These are phyloP conservation scores for Lentinula sp. DNA, from an alignment of 768 basidiomycete genomes.

Conservation along the genomic window DNA sequence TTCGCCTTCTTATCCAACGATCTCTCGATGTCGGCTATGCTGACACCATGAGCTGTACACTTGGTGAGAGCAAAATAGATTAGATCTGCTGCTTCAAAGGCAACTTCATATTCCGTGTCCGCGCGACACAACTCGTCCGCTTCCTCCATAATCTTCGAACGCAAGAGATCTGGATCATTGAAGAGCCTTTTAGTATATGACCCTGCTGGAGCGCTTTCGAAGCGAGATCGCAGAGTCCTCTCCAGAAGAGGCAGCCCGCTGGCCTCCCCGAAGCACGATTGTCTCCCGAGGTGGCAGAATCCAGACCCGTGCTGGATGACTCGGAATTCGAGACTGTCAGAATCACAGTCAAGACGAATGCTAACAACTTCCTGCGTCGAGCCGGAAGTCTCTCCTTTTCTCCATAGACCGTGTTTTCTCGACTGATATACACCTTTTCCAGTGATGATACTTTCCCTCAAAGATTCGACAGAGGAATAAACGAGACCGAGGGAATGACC, in stretches of 20 bases:
- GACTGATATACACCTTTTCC: slow-evolving; percentile 96
- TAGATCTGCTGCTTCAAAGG: slow-evolving; percentile 94
- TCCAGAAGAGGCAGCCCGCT: slow-evolving; percentile 82
- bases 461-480: slow-evolving; percentile 86
- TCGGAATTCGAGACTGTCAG: slow-evolving; percentile 85
- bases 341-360: slow-evolving; percentile 88
- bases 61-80: slow-evolving; percentile 87
- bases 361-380: slow-evolving; percentile 83
- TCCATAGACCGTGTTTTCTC: slow-evolving; percentile 92
- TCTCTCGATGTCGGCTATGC: slow-evolving; percentile 74
- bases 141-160: slow-evolving; percentile 96
- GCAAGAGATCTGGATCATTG: slow-evolving; percentile 71
- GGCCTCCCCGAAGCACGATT: slow-evolving; percentile 84
- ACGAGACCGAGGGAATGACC: slow-evolving; percentile 86
- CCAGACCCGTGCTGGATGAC: slow-evolving; percentile 88
- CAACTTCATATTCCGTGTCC: slow-evolving; percentile 70
- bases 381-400: slow-evolving; percentile 95
- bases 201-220: slow-evolving; percentile 75
- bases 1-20: slow-evolving; percentile 82
- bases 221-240: slow-evolving; percentile 64
- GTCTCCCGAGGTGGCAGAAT: slow-evolving; percentile 87
- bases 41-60: slow-evolving; percentile 80
- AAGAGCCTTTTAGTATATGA: slow-evolving; percentile 91
- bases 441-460: slow-evolving; percentile 80
- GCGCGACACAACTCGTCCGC: slow-evolving; percentile 94